Percentiles rank a stretch among this genome's conserved stretches.
These are phyloP conservation scores for Fusarium poae DNA, from an alignment of 2,329 filamentous ascomycete genomes.

Conservation along the genomic window DNA sequence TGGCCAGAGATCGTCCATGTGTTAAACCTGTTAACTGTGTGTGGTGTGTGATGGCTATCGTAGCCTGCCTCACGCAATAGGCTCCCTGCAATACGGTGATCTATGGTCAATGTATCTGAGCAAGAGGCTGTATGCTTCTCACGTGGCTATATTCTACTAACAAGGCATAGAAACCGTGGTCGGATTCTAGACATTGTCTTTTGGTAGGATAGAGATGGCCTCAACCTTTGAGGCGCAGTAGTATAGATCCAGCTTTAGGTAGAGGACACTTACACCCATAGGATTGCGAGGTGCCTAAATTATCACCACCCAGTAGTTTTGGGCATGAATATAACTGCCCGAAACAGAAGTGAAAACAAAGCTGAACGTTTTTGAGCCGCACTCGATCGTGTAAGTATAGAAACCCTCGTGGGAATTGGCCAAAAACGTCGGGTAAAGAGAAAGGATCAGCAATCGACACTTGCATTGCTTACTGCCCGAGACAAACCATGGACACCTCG, in stretches of 20 bases:
- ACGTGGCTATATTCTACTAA: neutral
- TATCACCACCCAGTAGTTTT: neutral
- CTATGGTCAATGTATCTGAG: neutral
- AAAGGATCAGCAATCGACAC: neutral
- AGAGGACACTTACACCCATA: neutral
- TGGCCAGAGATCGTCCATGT: neutral
- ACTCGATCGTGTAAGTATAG: constrained; percentile 23
- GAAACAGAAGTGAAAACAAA: constrained; percentile 2
- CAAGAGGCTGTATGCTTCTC: neutral
- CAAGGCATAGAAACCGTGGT: neutral
- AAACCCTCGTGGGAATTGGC: constrained; percentile 2
- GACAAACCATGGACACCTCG: constrained; percentile 11
- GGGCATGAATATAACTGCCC: constrained; percentile 27
- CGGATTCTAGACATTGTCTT: neutral
- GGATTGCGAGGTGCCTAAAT: neutral
- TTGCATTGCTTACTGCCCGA: neutral
- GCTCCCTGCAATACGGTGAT: neutral
- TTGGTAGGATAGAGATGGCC: neutral
- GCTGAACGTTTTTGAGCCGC: constrained; percentile 29
- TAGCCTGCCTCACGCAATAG: neutral
- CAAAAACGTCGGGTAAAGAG: neutral
- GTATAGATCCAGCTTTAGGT: neutral
- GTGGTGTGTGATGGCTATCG: neutral
- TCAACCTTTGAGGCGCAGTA: constrained; percentile 8
- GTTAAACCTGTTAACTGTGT: neutral